Percentiles rank a stretch among this genome's conserved stretches.
Conservation (phyloP, 345 rosid species). For the Syzygium jambos region DNA sequence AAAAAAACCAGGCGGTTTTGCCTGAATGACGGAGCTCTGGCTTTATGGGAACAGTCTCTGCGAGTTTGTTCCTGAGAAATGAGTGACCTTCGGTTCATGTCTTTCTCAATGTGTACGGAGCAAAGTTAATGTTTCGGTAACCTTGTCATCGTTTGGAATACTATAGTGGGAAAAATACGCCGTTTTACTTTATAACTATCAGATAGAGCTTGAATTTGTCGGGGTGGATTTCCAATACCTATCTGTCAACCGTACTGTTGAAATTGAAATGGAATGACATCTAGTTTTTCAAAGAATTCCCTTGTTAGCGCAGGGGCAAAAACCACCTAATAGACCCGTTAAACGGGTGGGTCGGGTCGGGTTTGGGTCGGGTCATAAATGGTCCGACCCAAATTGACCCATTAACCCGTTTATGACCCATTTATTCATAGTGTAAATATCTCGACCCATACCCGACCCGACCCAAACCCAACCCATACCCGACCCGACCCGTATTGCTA, state of each 20-base stretch:
- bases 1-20: not conserved
- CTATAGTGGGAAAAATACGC: not conserved
- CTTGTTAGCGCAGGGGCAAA: not conserved
- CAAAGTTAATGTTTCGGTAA: not conserved
- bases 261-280: not conserved
- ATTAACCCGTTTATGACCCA: too few relatives aligned
- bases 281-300: not conserved
- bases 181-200: not conserved
- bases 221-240: not conserved
- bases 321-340: too few relatives aligned
- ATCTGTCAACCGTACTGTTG: not conserved
- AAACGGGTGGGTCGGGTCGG: too few relatives aligned
- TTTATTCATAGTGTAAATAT: too few relatives aligned
- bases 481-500: too few relatives aligned
- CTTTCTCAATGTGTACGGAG: not conserved
- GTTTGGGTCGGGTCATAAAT: too few relatives aligned
- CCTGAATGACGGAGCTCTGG: not conserved
- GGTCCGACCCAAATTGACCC: too few relatives aligned
- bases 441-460: too few relatives aligned
- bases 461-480: too few relatives aligned
- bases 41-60: not conserved
- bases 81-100: not conserved
- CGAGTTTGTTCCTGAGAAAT: not conserved
- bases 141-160: not conserved
- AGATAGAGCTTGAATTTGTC: not conserved